phyloP scores from a whole-genome alignment of 1,139 yeast species.

The Hyphopichia wangnamkhiaoensis region DNA sequence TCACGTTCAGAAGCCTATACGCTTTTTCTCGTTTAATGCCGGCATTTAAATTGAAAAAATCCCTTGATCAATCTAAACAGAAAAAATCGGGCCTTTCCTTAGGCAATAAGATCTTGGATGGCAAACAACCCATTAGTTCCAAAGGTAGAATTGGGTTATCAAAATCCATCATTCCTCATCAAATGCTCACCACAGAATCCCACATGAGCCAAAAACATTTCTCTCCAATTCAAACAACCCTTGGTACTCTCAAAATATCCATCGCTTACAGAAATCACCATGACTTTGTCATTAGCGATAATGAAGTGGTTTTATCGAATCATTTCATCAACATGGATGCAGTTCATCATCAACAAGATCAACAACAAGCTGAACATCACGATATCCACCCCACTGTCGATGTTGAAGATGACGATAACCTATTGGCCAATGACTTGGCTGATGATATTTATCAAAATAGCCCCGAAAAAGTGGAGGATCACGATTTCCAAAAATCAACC shows the following conservation, averaged over 20 bases:
- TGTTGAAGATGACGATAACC: background rate
- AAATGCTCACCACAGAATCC: conserved; percentile 40
- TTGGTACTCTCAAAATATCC: conserved; percentile 71
- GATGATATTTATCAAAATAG: background rate
- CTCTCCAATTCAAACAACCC: conserved; percentile 69
- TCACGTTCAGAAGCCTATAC: conserved; percentile 72
- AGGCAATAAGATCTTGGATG: conserved; percentile 70
- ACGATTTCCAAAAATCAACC: background rate
- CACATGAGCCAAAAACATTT: conserved; percentile 65
- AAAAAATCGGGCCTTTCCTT: conserved; percentile 26
- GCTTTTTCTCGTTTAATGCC: conserved; percentile 73
- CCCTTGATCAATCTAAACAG: conserved; percentile 25
- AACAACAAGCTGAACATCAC: conserved; percentile 1
- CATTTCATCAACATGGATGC: conserved; percentile 54
- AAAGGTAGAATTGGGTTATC: conserved; percentile 85
- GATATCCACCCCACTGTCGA: background rate
- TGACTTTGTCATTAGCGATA: conserved; percentile 66
- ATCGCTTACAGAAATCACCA: conserved; percentile 78
- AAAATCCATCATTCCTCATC: conserved; percentile 57
- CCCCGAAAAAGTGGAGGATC: background rate
- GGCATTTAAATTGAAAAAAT: conserved; percentile 54
- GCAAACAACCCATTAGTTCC: conserved; percentile 73
- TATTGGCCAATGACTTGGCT: background rate
- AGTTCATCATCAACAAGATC: conserved; percentile 5
- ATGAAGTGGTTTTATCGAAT: conserved; percentile 61